Evolutionary conservation across 345 rosid genomes (phyloP).

Genomic region (Geranium brycei): DNA sequence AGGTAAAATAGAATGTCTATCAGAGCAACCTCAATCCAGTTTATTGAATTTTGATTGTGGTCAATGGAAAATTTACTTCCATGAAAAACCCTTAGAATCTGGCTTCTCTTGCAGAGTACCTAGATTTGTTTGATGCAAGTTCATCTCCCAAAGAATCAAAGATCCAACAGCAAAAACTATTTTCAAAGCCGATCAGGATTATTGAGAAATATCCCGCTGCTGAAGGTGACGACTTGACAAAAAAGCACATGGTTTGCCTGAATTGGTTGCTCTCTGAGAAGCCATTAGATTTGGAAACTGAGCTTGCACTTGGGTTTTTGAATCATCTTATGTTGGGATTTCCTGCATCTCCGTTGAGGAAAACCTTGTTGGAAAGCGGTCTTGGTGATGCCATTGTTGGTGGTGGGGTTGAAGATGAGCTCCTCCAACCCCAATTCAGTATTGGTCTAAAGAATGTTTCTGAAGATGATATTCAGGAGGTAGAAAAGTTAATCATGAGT

Average conservation of each 20-base stretch:
- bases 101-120: constrained; percentile 49
- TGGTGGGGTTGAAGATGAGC: constrained; percentile 87
- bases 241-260: constrained; percentile 90
- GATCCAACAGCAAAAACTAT: constrained; percentile 47
- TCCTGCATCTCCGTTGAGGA: constrained; percentile 92
- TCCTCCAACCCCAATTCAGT: constrained; percentile 91
- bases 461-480: constrained; percentile 55
- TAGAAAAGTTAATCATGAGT: constrained; percentile 62
- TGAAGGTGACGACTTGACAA: constrained; percentile 62
- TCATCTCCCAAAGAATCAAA: constrained; percentile 52
- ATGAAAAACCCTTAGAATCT: constrained; percentile 1
- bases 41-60: constrained; percentile 1
- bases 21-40: too few species aligned
- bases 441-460: constrained; percentile 85
- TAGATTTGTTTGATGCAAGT: constrained; percentile 62
- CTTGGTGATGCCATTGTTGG: constrained; percentile 89
- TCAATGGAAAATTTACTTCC: background rate
- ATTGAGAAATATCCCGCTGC: constrained; percentile 82
- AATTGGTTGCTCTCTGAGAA: constrained; percentile 85
- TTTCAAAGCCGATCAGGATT: constrained; percentile 59
- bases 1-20: too few species aligned
- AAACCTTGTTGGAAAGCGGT: constrained; percentile 84
- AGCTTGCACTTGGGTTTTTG: constrained; percentile 76
- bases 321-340: constrained; percentile 94
- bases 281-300: constrained; percentile 80